Evolutionary conservation across 768 basidiomycete genomes (phyloP).

Genomic region (Steccherinum ochraceum): DNA sequence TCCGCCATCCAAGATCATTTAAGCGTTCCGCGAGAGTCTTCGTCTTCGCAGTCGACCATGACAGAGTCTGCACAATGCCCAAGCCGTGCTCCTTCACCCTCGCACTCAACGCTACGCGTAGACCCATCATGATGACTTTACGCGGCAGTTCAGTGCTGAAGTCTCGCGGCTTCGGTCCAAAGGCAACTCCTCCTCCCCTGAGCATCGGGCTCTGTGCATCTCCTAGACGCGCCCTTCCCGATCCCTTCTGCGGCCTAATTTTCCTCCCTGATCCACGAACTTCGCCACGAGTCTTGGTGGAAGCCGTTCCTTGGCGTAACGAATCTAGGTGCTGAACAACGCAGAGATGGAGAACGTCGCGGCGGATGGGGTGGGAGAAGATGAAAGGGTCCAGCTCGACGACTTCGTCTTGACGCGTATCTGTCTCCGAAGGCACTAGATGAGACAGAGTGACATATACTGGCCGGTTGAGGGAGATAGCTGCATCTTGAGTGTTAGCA

Average conservation of each 20-base stretch:
- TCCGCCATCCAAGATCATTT: constrained; percentile 56
- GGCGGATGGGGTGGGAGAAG: constrained; percentile 83
- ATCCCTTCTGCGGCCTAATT: constrained; percentile 87
- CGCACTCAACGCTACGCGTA: constrained; percentile 82
- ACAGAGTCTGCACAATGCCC: constrained; percentile 66
- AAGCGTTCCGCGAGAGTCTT: constrained; percentile 58
- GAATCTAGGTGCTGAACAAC: constrained; percentile 83
- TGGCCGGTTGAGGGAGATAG: constrained; percentile 34
- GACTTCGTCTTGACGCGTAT: constrained; percentile 38
- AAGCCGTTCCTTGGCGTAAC: constrained; percentile 87
- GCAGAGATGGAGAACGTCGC: constrained; percentile 90
- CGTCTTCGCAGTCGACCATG: constrained; percentile 72
- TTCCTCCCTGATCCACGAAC: constrained; percentile 87
- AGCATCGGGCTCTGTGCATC: constrained; percentile 84
- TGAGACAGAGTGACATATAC: constrained; percentile 58
- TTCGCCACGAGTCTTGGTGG: constrained; percentile 87
- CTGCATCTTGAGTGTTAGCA: too few relatives aligned
- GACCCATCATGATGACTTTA: constrained; percentile 89
- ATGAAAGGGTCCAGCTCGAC: constrained; percentile 74
- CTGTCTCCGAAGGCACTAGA: constrained; percentile 40
- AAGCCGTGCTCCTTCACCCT: constrained; percentile 73
- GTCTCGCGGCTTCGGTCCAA: constrained; percentile 87
- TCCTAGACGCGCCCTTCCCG: constrained; percentile 84
- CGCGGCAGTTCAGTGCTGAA: constrained; percentile 90
- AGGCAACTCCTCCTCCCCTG: constrained; percentile 87